Conservation (phyloP, 352 stramenopile genomes). For the Pythium grandisporangium region DNA sequence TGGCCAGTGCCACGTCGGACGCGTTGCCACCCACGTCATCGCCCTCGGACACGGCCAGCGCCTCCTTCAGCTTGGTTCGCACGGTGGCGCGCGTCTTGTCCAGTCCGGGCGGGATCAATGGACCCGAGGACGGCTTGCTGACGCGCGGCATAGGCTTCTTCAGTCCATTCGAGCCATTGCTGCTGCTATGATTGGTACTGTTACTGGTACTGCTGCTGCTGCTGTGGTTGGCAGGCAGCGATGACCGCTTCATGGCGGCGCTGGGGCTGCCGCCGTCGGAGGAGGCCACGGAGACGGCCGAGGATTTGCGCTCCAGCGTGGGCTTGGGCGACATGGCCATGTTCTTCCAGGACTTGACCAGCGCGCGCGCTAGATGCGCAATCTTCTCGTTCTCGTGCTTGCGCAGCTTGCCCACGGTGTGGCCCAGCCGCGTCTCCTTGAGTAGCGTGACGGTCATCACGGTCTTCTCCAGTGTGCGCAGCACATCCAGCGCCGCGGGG, state of each 20-base stretch:
- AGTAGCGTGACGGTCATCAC: slow-evolving; percentile 57
- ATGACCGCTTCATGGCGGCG: slow-evolving; percentile 4
- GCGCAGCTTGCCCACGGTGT: slow-evolving; percentile 82
- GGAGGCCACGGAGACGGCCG: slow-evolving; percentile 12
- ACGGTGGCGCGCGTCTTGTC: slow-evolving; percentile 74
- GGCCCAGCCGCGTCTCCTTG: slow-evolving; percentile 79
- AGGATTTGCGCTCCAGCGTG: slow-evolving; percentile 20
- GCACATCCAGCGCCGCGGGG: slow-evolving; percentile 42
- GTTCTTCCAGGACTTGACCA: slow-evolving; percentile 86
- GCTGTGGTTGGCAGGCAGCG: too few relatives aligned
- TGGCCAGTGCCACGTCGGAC: slow-evolving; percentile 42
- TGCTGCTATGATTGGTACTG: too few relatives aligned
- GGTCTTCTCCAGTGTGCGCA: slow-evolving; percentile 48
- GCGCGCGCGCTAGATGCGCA: slow-evolving; percentile 51
- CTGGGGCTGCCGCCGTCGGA: slow-evolving; percentile 16
- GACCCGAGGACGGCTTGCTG: slow-evolving; percentile 12
- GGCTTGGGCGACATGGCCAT: slow-evolving; percentile 64
- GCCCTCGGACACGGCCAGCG: slow-evolving; percentile 37
- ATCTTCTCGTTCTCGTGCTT: slow-evolving; percentile 85
- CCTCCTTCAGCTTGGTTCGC: slow-evolving; percentile 76
- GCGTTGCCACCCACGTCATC: slow-evolving; percentile 28
- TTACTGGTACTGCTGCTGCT: too few relatives aligned
- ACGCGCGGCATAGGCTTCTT: slow-evolving; percentile 1
- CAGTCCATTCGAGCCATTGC: neutral
- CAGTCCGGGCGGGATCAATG: slow-evolving; percentile 59